Percentiles rank a stretch among this genome's conserved stretches.
Evolutionary conservation across 2,329 filamentous ascomycete genomes (phyloP).

Genomic region (Pochonia chlamydosporia): DNA sequence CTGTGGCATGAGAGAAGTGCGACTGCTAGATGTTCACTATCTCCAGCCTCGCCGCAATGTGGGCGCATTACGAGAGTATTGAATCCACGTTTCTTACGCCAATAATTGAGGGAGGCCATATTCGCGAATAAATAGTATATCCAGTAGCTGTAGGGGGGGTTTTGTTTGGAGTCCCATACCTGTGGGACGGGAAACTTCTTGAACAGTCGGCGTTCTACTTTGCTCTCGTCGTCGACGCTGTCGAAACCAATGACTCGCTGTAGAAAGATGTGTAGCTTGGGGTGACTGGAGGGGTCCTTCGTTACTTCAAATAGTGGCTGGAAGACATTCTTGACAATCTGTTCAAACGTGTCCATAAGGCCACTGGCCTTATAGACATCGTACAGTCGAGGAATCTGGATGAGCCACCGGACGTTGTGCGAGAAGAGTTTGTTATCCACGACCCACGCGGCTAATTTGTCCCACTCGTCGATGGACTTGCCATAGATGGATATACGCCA

Average conservation of each 20-base stretch:
- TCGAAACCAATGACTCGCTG: constrained; percentile 96
- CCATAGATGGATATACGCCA: constrained; percentile 99
- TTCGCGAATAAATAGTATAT: constrained; percentile 97
- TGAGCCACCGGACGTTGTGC: constrained; percentile 94
- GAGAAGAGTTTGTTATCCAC: constrained; percentile 98
- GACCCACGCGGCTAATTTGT: constrained; percentile 95
- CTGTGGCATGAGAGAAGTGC: constrained; percentile 91
- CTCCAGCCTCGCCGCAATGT: constrained; percentile 94
- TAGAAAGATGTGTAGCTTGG: constrained; percentile 89
- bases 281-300: constrained; percentile 75
- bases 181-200: constrained; percentile 90
- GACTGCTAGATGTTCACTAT: constrained; percentile 91
- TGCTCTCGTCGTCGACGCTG: constrained; percentile 97
- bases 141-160: constrained; percentile 98
- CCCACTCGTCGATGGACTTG: constrained; percentile 88
- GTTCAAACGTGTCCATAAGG: constrained; percentile 83
- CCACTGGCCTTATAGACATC: constrained; percentile 91
- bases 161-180: constrained; percentile 86
- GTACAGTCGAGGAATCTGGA: constrained; percentile 90
- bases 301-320: constrained; percentile 93
- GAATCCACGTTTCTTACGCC: constrained; percentile 86
- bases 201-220: constrained; percentile 88
- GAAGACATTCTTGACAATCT: constrained; percentile 87
- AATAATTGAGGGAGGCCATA: constrained; percentile 84
- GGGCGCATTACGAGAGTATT: constrained; percentile 91